Base-by-base conservation (phyloP, 2,329 filamentous ascomycete species). In the Pseudogymnoascus sp. region DNA sequence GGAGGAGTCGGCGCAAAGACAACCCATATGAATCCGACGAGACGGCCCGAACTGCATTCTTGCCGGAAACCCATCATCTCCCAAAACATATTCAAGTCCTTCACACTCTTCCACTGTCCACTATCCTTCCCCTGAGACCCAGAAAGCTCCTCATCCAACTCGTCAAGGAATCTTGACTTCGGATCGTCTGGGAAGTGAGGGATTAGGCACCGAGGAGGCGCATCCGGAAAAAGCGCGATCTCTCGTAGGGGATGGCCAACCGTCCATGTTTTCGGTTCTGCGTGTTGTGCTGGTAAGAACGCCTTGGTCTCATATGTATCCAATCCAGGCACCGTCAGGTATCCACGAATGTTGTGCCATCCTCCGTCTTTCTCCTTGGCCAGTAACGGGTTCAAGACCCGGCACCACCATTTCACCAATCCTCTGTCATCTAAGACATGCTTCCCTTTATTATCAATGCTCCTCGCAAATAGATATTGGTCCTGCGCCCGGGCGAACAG, bases 61-160 rank as follows among this genome's bases (percentile, higher is more conserved):
- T 97, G 95, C 64, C 95, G 83, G 72, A 90, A 97, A 0, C 93
- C 88, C 93, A 99, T 97, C 83, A 96, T 89, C 66, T 99, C 95
- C 95, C 95, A 99, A 72, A 99, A 99, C 69, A 93, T 87, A n/a
- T 93, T 90, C 42, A 99, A 78, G 0, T 86, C 89, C 72, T 83
- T 87, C 23, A 97, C 87, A 65, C 89, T 92, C 73, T 87, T 89
- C 95, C 95, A 99, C 64, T 84, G 81, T 0, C 89, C 89, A 2
- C 78, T 77, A 26, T 79, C 81, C 68, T 84, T 83, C 68, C 82
- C 77, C 62, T 77, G 77, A 4, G 77, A 77, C 1, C 83, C 79
- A 31, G 84, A 84, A 0, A 90, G 82, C 72, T 96, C 91, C 33
- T 93, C 90, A 70, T 99, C 93, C 3, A 99, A 78, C 72, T 97